Base-by-base conservation (phyloP, 2,329 filamentous ascomycete genomes). In the Fusarium setosum region DNA sequence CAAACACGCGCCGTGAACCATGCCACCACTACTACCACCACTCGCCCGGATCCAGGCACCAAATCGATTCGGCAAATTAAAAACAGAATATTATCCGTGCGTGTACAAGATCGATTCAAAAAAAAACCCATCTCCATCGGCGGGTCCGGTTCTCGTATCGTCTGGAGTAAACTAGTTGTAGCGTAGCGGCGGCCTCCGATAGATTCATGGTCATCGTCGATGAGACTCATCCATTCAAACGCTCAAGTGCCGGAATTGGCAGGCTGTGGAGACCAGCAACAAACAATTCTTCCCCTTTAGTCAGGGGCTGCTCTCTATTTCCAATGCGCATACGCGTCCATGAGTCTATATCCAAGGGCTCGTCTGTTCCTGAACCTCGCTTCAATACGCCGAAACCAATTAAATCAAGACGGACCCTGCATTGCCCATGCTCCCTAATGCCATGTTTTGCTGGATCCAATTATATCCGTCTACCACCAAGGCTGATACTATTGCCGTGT, bases 1-100 rank as follows among this genome's bases (percentile, higher is more conserved):
- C 42, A 59, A 65, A 61, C 64, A 68, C 52, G 64, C 56, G 51
- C 51, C 29, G 51, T 53, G 56, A 55, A 65, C 60, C 64, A 58
- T 55, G 59, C n/a, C n/a, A n/a, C n/a, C n/a, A n/a, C n/a, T n/a
- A 11, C 8, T 29, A 11, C 51, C 32, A 21, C 59, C 50, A 34
- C 45, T 37, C 56, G 34, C 56, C 64, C 64, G 40, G 60, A 65
- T 68, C 45, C 56, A 65, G 60, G 56, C 41, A 61, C 59, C 32
- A 38, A 49, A 32, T 38, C 26, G 34, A 63, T 47, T 58, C 34
- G 52, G 32, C 34, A 24, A 31, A 40, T 26, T 44, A 17, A 37
- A 47, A 10, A 37, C 23, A n/a, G 24, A 11, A 52, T 51, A 32
- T 34, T 44, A 23, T 20, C 40, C 62, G 32, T 47, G 50, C 50